Percentiles rank a stretch among this genome's conserved stretches.
Conservation (phyloP, 768 basidiomycete genomes). For the Holtermanniella nyarrowii region DNA sequence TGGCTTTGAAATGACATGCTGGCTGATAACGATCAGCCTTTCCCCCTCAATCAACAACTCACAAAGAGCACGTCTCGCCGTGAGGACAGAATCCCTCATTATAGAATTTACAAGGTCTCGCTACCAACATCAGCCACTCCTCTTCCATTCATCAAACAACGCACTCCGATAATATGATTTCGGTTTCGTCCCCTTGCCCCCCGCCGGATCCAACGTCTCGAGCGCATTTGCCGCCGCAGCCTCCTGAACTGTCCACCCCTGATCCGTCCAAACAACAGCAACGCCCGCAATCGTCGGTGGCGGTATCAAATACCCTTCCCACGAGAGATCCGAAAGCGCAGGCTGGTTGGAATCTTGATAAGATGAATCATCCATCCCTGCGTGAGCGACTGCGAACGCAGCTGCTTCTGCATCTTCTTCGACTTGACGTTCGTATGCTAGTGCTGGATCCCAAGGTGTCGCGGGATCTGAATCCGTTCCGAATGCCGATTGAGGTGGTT, state of each 20-base stretch:
- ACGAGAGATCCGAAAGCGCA: neutral
- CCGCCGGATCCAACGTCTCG: neutral
- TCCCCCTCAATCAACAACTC: no score
- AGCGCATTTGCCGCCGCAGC: constrained; percentile 28
- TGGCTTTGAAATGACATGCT: neutral
- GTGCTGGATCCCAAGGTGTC: constrained; percentile 28
- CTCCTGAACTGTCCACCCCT: constrained; percentile 37
- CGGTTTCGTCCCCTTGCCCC: constrained; percentile 2
- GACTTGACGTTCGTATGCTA: neutral
- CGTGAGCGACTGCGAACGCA: neutral
- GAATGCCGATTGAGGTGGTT: constrained; percentile 19
- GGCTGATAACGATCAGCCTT: no score
- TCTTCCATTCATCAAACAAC: constrained; percentile 12
- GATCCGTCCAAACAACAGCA: constrained; percentile 31
- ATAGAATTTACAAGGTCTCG: constrained; percentile 34
- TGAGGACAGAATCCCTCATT: constrained; percentile 34
- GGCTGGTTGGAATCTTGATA: neutral
- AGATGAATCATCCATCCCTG: neutral
- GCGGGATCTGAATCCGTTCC: constrained; percentile 34
- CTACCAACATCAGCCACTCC: constrained; percentile 6
- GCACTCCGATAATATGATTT: constrained; percentile 36
- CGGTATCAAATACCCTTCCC: neutral
- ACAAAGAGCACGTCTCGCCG: constrained; percentile 36
- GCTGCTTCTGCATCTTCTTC: neutral
- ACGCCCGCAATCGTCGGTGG: neutral